A percentile compares a stretch with the other conserved stretches of the same genome.
Conservation (phyloP, 768 basidiomycete species). For the Hirschioporus abietinus region DNA sequence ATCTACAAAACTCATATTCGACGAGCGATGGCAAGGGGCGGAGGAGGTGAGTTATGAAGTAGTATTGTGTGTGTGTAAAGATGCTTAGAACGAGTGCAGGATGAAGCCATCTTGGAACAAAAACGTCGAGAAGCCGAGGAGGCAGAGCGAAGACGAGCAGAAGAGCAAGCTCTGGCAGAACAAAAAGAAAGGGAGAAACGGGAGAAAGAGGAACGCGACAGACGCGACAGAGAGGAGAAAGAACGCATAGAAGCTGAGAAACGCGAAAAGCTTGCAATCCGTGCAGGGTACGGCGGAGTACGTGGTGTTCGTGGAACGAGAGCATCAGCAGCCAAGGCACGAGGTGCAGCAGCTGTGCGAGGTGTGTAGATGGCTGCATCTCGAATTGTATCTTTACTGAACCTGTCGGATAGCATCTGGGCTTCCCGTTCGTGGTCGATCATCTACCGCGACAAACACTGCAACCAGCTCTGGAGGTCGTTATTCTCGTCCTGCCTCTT, state of each 20-base stretch:
- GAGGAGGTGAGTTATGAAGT: slow-evolving; percentile 48
- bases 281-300: slow-evolving; percentile 37
- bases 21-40: slow-evolving; percentile 72
- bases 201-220: slow-evolving; percentile 46
- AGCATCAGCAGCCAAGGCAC: slow-evolving; percentile 51
- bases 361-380: not conserved
- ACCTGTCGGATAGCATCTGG: not conserved
- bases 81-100: slow-evolving; percentile 33
- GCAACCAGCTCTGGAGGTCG: not conserved
- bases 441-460: not conserved
- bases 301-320: slow-evolving; percentile 70
- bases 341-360: slow-evolving; percentile 19
- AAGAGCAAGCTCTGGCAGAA: slow-evolving; percentile 24
- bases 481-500: not conserved
- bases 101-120: slow-evolving; percentile 48
- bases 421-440: not conserved
- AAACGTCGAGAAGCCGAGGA: slow-evolving; percentile 46
- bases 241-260: slow-evolving; percentile 42
- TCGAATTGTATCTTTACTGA: not conserved
- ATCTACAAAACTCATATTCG: slow-evolving; percentile 62
- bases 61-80: not conserved
- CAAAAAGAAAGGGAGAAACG: slow-evolving; percentile 41
- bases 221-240: slow-evolving; percentile 35
- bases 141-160: slow-evolving; percentile 32
- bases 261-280: slow-evolving; percentile 28